Base-by-base conservation (phyloP, 768 basidiomycete genomes). In the Arthromyces matolae region DNA sequence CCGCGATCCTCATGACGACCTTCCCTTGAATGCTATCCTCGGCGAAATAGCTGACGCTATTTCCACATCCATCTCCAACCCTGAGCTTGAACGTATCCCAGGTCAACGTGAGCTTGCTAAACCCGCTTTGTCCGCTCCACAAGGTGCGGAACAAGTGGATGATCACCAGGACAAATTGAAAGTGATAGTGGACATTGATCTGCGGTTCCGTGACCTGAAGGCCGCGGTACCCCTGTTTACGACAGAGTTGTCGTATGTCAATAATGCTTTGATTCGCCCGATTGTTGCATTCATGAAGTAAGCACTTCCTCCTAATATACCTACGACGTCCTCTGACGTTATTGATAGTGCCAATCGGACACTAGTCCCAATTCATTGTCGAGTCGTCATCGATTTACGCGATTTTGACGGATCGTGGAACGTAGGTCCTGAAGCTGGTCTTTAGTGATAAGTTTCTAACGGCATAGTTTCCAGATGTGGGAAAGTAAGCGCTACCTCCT, bases 241-340 rank as follows among this genome's bases (percentile, higher is more conserved):
- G 25, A 77, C 75, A 36, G 90, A 96, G 60, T 64, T 99, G 48
- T 89, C 89, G 35, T 91, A 95, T 60, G 86, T 90, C 52, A 96
- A 95, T 59, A 89, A 85, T 60, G 96, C 96, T 18, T 71, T 98
- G 20, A 86, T 96, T 38, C 66, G 96, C 57, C 94, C 96, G 3
- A 97, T 99, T 53, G 96, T 98, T 13, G 95, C 93, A 1, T 99
- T 99, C 63, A 94, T 97, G 84, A 96, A 96, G 93, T 94, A 58
- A 50, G 85, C 73, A 9, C 51, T 19, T 7, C 33, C 23, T 42
- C 29, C 47, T 33, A 31, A 29, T 42, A 34, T 47, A 16, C 16
- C 28, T 23, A 8, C 25, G 13, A 18, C 23, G 8, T 23, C 56
- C 42, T 45, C 41, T 39, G 47, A 42, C 35, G 54, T 33, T n/a